A percentile compares a stretch with the other conserved stretches of the same genome.
Conservation (phyloP, 2,329 filamentous ascomycete species). For the Phyllosticta paracitricarpa region DNA sequence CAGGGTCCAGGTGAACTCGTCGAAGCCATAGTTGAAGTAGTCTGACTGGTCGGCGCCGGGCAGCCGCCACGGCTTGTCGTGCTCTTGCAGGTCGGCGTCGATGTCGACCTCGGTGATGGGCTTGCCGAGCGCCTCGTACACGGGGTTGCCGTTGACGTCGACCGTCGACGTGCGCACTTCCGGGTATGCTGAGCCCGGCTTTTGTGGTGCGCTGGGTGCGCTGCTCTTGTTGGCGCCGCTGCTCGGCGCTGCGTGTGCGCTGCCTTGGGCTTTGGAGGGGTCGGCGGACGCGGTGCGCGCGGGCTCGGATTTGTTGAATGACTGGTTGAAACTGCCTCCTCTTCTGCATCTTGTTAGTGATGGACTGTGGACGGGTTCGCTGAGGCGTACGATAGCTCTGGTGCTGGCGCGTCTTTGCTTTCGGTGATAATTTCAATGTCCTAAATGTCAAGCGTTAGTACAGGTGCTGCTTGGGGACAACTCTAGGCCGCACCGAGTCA, state of each 20-base stretch:
- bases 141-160: conserved; percentile 72
- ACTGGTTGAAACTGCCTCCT: conserved; percentile 21
- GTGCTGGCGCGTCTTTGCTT: conserved; percentile 28
- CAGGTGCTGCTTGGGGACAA: background rate
- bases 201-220: conserved; percentile 10
- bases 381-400: conserved; percentile 26
- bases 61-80: conserved; percentile 87
- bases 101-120: conserved; percentile 54
- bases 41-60: conserved; percentile 91
- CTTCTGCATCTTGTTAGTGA: conserved; percentile 13
- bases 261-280: conserved; percentile 16
- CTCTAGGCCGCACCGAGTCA: conserved; percentile 26
- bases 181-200: conserved; percentile 51
- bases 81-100: conserved; percentile 48
- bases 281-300: conserved; percentile 18
- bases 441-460: conserved; percentile 23
- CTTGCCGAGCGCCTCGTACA: conserved; percentile 58
- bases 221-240: conserved; percentile 8
- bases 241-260: conserved; percentile 9
- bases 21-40: conserved; percentile 98
- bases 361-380: conserved; percentile 9
- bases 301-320: conserved; percentile 25
- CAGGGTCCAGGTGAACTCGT: conserved; percentile 94
- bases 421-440: conserved; percentile 46
- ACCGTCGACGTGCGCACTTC: conserved; percentile 66